Percentiles rank a stretch among this genome's conserved stretches.
These are phyloP conservation scores for Penium margaritaceum DNA, from an alignment of 139 green algal species.

Conservation along the genomic window DNA sequence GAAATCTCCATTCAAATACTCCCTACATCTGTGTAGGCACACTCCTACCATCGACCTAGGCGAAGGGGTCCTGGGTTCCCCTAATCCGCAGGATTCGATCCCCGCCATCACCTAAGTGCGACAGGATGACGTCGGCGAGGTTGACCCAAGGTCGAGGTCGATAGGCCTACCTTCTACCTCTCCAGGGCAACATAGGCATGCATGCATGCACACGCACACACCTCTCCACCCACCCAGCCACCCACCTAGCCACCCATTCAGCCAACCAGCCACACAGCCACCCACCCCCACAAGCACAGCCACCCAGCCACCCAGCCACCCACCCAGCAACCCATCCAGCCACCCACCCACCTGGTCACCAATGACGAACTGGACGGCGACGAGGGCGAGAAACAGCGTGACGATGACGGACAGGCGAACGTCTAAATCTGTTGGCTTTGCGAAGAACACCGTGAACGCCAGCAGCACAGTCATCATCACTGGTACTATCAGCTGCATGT, in stretches of 20 bases:
- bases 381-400: constrained; percentile 8
- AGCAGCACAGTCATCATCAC: constrained; percentile 1
- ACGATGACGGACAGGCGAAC: not conserved
- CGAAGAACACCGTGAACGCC: not conserved
- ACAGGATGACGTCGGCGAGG: no score
- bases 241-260: not conserved
- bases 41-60: no score
- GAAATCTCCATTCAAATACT: no score
- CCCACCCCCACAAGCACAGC: no score
- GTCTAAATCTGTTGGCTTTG: not conserved
- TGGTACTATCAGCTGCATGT: not conserved
- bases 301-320: not conserved
- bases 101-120: no score
- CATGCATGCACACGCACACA: not conserved
- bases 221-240: not conserved
- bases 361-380: constrained; percentile 31
- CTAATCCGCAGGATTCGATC: no score
- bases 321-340: not conserved
- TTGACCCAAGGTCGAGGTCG: no score
- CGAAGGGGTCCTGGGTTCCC: no score
- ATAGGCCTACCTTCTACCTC: no score
- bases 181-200: no score
- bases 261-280: not conserved
- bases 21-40: no score
- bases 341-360: not conserved